Percentiles rank a stretch among this genome's conserved stretches.
phyloP scores from a whole-genome alignment of 2,329 filamentous ascomycete genomes.

The Fusarium subglutinans region DNA sequence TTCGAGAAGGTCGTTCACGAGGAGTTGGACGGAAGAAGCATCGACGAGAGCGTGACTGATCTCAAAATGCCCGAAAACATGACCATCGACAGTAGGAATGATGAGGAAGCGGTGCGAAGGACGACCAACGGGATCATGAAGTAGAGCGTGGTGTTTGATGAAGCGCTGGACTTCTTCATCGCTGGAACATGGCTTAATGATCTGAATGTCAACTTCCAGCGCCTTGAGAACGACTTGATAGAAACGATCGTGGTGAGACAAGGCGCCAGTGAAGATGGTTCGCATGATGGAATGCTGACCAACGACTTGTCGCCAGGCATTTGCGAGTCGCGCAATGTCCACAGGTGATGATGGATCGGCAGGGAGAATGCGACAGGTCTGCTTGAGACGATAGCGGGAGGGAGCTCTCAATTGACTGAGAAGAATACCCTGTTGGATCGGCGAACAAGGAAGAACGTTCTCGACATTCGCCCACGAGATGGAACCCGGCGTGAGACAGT shows the following conservation, averaged over 20 bases:
- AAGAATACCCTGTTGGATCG: neutral
- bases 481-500: neutral
- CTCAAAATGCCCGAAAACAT: neutral
- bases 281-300: neutral
- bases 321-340: neutral
- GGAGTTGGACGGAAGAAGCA: neutral
- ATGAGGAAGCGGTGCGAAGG: neutral
- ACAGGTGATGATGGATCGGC: neutral
- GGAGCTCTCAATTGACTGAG: neutral
- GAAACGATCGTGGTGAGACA: neutral
- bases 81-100: neutral
- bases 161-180: neutral
- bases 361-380: neutral
- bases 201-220: neutral
- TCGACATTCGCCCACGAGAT: neutral
- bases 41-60: neutral
- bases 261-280: neutral
- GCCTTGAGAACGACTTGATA: neutral
- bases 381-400: neutral
- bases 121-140: neutral
- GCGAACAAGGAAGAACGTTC: neutral
- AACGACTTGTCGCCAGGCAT: neutral
- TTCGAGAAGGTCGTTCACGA: neutral
- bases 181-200: neutral
- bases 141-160: neutral